These are phyloP conservation scores for Corylus heterophylla DNA, from an alignment of 306 rosid genomes.

Conservation along the genomic window DNA sequence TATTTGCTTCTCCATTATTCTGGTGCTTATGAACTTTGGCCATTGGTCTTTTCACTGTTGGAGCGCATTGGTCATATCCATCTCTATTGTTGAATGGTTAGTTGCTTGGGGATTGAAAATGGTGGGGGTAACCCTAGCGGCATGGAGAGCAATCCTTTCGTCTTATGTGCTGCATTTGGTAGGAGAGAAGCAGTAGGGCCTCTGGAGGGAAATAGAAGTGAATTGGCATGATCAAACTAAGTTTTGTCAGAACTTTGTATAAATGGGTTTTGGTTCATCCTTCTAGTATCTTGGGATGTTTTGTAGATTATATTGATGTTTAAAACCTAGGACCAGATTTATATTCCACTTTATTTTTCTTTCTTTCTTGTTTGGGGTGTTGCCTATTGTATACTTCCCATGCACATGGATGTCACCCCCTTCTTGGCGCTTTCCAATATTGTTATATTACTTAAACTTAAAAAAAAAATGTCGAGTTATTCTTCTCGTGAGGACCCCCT, in stretches of 20 bases:
- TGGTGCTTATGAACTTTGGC: background rate
- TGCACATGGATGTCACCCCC: background rate
- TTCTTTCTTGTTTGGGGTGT: background rate
- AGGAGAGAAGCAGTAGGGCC: background rate
- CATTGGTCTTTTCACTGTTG: background rate
- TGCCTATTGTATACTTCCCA: background rate
- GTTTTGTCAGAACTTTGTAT: background rate
- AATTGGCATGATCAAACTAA: background rate
- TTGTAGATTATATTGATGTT: background rate
- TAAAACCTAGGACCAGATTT: background rate
- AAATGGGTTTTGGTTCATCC: background rate
- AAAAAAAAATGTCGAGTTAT: conserved; percentile 7
- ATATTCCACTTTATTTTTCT: background rate
- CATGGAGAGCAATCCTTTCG: background rate
- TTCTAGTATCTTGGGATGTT: background rate
- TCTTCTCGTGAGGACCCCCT: conserved; percentile 9
- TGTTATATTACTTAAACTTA: background rate
- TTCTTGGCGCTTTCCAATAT: background rate
- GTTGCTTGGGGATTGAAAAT: background rate
- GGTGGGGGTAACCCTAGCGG: background rate
- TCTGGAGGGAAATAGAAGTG: background rate
- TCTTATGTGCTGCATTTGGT: background rate
- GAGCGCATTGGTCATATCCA: background rate
- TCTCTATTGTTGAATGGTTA: background rate
- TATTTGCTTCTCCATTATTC: background rate